Base-by-base conservation (phyloP, 2,329 filamentous ascomycete genomes). In the Cytospora leucostoma region DNA sequence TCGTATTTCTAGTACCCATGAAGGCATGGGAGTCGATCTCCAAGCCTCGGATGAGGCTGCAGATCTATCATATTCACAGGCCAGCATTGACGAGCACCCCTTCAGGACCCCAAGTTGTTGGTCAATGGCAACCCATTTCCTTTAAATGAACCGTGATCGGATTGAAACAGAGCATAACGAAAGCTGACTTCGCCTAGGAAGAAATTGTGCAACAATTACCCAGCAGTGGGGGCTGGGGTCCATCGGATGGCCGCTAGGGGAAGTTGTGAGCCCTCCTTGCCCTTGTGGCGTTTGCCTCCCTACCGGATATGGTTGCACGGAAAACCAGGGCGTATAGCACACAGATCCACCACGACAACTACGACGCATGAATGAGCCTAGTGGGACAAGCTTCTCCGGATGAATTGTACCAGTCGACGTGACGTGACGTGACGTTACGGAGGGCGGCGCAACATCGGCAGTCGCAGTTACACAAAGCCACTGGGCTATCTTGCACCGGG, bases 381-480 rank as follows among this genome's bases (percentile, higher is more conserved):
- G n/a, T 21, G 10, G 44, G n/a, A 47, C 44, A 19, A 12, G 21
- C 8, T 21, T 38, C 59, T 35, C 47, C 58, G 55, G 61, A 51
- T 21, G 38, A 33, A 47, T 37, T 59, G 61, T 59, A 38, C 50
- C 54, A 55, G 37, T 27, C 21, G 44, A 47, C 35, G 17, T 17
- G 44, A 21, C 44, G 44, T 47, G 44, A 47, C 44, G 44, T 47
- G 35, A 37, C 44, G 44, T 56, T 32, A 54, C 35, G 56, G 34
- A 59, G 34, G 40, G 51, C 33, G 51, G 53, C 55, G 37, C 55
- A 56, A 58, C 49, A 33, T 56, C 56, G 61, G 56, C 61, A 63
- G 40, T 63, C 50, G 52, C 37, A 32, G 56, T 63, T 56, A 60
- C 61, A 63, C 51, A 34, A 62, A 62, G 59, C 53, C 59, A 61